A percentile compares a stretch with the other conserved stretches of the same genome.
These are phyloP conservation scores for Chrysochromulina parva DNA, from an alignment of 78 protist species.

Conservation along the genomic window DNA sequence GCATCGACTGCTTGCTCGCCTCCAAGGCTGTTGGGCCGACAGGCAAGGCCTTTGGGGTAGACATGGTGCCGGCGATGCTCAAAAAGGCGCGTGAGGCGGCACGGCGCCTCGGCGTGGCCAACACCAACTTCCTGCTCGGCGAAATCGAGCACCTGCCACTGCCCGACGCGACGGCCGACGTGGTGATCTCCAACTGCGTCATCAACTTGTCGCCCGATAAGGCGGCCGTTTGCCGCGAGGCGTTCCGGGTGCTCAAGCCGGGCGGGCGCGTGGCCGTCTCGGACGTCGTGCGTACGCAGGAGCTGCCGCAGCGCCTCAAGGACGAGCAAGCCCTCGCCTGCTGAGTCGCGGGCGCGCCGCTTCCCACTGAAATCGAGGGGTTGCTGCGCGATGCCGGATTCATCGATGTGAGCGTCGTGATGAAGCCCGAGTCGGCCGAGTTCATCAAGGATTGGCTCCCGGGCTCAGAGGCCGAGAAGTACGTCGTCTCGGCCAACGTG, in stretches of 20 bases:
- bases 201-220: conserved; percentile 39
- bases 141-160: conserved; percentile 28
- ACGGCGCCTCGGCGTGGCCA: neutral
- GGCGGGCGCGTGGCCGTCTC: conserved; percentile 34
- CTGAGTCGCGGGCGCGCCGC: conserved; percentile 15
- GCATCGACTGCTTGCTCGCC: conserved; percentile 31
- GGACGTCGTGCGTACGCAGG: neutral
- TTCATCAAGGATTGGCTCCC: neutral
- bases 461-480: neutral
- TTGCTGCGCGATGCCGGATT: neutral
- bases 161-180: conserved; percentile 2
- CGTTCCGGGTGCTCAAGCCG: conserved; percentile 28
- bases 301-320: neutral
- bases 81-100: neutral
- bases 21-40: neutral
- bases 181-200: conserved; percentile 41
- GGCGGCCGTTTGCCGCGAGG: neutral
- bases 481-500: neutral
- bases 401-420: neutral
- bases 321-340: neutral
- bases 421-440: neutral
- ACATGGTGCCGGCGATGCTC: conserved; percentile 30
- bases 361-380: neutral
- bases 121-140: conserved; percentile 32
- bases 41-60: conserved; percentile 21